Evolutionary conservation across 2,329 filamentous ascomycete genomes (phyloP).

Genomic region (Alternaria brassicicola): DNA sequence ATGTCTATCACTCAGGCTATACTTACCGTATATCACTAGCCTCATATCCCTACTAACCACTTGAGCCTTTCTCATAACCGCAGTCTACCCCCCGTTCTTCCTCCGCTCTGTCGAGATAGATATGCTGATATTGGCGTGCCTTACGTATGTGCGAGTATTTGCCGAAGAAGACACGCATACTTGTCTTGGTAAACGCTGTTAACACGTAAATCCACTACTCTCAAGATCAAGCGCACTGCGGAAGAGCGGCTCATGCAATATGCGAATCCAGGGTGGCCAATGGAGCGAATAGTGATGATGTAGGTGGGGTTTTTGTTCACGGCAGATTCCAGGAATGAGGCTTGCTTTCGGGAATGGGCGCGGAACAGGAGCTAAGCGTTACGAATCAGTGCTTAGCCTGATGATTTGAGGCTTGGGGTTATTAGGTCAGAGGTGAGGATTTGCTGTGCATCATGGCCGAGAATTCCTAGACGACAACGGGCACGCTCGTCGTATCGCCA

Average conservation of each 20-base stretch:
- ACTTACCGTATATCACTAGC: not conserved
- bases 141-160: not conserved
- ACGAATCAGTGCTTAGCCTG: not conserved
- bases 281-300: not conserved
- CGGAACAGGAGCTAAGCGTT: not conserved
- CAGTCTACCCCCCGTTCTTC: not conserved
- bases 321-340: not conserved
- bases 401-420: not conserved
- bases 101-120: not conserved
- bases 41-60: not conserved
- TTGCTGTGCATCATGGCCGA: too few species aligned
- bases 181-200: not conserved
- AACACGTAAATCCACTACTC: not conserved
- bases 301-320: not conserved
- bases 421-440: too few species aligned
- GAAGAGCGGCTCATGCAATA: not conserved
- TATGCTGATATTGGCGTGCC: not conserved
- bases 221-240: not conserved
- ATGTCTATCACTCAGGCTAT: too few species aligned
- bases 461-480: not conserved
- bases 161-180: not conserved
- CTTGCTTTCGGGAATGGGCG: not conserved
- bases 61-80: not conserved
- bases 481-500: constrained; percentile 50
- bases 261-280: not conserved